A percentile compares a stretch with the other conserved stretches of the same genome.
Evolutionary conservation across 2,329 filamentous ascomycete genomes (phyloP).

Genomic region (Balansia obtecta): DNA sequence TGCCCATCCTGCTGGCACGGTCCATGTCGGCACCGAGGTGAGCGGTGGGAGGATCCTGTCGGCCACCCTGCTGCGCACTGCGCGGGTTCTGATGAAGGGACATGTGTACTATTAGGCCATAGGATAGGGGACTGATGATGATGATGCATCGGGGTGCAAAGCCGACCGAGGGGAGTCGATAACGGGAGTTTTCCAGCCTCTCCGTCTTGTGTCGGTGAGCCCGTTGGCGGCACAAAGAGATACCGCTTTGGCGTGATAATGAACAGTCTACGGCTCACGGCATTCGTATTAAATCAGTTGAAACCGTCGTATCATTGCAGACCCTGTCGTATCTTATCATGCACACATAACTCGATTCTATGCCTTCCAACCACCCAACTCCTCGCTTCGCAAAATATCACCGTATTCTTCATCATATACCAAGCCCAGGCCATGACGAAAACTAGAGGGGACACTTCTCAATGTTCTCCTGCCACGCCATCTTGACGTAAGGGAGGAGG

Average conservation of each 20-base stretch:
- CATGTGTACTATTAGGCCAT: constrained; percentile 29
- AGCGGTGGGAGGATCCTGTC: constrained; percentile 26
- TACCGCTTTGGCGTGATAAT: too few relatives aligned
- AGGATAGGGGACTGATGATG: not conserved
- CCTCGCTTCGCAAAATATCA: not conserved
- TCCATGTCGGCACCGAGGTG: constrained; percentile 32
- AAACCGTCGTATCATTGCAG: not conserved
- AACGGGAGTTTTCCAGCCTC: too few relatives aligned
- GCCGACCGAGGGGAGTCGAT: not conserved
- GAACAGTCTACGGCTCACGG: too few relatives aligned
- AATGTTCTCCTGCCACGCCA: constrained; percentile 23
- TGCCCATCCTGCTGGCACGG: constrained; percentile 32
- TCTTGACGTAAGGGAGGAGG: constrained; percentile 25
- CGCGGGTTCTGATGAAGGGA: constrained; percentile 36
- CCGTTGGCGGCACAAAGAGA: too few relatives aligned
- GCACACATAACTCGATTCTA: not conserved
- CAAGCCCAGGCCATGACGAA: not conserved
- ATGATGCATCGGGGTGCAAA: too few relatives aligned
- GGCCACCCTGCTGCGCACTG: constrained; percentile 34
- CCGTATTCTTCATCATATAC: not conserved
- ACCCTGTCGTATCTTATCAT: not conserved
- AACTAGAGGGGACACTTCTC: constrained; percentile 21
- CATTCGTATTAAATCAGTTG: too few relatives aligned
- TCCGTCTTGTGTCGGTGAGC: too few relatives aligned
- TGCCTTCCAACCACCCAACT: not conserved